Evolutionary conservation across 2,329 filamentous ascomycete species (phyloP), one percentile per base, ranked within the genome.

Genomic region (Beauveria asiatica): DNA sequence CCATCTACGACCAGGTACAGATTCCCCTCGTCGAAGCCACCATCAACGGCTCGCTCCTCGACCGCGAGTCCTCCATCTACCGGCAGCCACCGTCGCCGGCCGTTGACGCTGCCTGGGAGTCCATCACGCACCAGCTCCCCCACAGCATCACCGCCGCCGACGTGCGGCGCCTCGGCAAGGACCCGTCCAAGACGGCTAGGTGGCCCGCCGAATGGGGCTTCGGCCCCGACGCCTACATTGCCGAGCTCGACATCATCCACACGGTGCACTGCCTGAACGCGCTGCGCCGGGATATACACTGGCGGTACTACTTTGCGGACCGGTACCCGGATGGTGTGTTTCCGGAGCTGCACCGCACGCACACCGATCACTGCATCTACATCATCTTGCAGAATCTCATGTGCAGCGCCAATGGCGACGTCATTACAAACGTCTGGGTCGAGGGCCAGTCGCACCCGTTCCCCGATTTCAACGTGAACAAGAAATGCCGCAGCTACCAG

Each of bases 291-390:
- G 54, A 61, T 42, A 23, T 59, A 5, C 44, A 61, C 54, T 57
- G 55, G 55, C 41, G 37, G 37, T 39, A 61, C 42, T 59, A 59
- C 44, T 59, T 55, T 49, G 55, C 9, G 13, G 45, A 30, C 23
- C 21, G 42, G 16, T 59, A 62, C 50, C 55, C 50, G n/a, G 49
- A 59, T 19, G 55, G 54, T 30, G 16, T 9, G 3, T 53, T 61
- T 41, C 55, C 60, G 11, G 42, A 30, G 55, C 60, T 62, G 16
- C 56, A 59, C 41, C 49, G 56, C 19, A 13, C 37, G 16, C 60
- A 62, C 56, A 59, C 50, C 1, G 50, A 59, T 3, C 60, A 62
- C 44, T 62, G 60, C 50, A 54, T 59, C 21, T 53, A 62, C 42
- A 48, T 62, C n/a, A 19, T 62, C 6, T 17, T 62, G 49, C 55